Conservation (phyloP, 768 basidiomycete genomes). For the Trametes cingulata region DNA sequence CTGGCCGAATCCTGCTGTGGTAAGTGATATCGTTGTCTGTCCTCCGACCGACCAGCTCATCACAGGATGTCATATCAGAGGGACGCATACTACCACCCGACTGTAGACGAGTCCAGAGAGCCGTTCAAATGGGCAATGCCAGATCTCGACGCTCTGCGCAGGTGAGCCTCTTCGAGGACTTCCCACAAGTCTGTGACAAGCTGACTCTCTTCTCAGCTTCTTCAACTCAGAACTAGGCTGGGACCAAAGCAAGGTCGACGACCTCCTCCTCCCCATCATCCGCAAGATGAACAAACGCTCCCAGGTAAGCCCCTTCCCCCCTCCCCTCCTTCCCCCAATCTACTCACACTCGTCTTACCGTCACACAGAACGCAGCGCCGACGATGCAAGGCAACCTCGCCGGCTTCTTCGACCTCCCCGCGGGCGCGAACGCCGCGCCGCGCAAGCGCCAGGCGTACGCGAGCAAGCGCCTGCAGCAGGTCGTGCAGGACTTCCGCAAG, state of each 20-base stretch:
- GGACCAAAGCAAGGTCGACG: conserved; percentile 82
- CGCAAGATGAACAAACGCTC: conserved; percentile 83
- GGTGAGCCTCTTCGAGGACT: conserved; percentile 45
- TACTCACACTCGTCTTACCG: background rate
- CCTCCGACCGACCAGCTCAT: background rate
- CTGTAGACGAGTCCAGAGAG: conserved; percentile 88
- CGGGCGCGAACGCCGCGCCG: conserved; percentile 70
- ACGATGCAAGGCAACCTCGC: conserved; percentile 80
- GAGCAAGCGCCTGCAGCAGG: conserved; percentile 84
- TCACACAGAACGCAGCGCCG: conserved; percentile 51
- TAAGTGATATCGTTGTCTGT: conserved; percentile 36
- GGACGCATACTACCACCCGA: conserved; percentile 91
- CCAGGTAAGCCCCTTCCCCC: conserved; percentile 49
- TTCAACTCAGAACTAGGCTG: conserved; percentile 72
- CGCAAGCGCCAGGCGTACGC: conserved; percentile 79
- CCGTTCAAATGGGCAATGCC: conserved; percentile 96
- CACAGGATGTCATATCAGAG: conserved; percentile 47
- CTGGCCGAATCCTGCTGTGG: conserved; percentile 94
- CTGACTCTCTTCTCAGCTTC: conserved; percentile 1
- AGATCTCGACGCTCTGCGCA: conserved; percentile 89
- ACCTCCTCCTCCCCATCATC: conserved; percentile 88
- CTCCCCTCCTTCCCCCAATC: background rate
- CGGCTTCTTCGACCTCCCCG: conserved; percentile 70
- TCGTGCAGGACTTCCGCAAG: conserved; percentile 79
- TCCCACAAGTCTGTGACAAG: background rate